Evolutionary conservation across 163 green algal species (phyloP), one percentile per base, ranked within the genome.

Genomic region (Scenedesmus sp.): DNA sequence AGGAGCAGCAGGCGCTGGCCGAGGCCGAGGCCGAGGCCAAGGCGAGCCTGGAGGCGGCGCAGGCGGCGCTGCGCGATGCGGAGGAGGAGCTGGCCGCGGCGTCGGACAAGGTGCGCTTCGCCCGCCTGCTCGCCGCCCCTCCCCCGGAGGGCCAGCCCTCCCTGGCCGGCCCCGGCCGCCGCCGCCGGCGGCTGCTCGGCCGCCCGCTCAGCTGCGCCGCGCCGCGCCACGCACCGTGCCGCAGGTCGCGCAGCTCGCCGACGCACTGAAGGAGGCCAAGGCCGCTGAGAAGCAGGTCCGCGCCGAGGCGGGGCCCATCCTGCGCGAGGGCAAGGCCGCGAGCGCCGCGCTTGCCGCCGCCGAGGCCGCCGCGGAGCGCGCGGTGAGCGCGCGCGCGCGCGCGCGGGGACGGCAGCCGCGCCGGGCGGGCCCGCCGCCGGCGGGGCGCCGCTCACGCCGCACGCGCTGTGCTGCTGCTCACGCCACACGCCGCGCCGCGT

Each of bases 331-430:
- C 15, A 63, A 64, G 48, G 56, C 75, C 11, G 72, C 73, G 26
- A 63, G 80, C 62, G 28, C 18, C 20, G 54, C 64, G 51, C 67
- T 88, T 56, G 73, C 45, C 0, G 74, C 72, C 1, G 77, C 77
- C 1, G 67, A 84, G 66, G 83, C 85, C 47, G 77, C 75, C 15
- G 85, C 81, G 36, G 83, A 85, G 28, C 86, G 84, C n/a, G 91
- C 91, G 36, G 82, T 93, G 60, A 53, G 74, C 39, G 6, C n/a
- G n/a, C n/a, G n/a, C n/a, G n/a, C n/a, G n/a, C n/a, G n/a, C n/a
- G n/a, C n/a, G n/a, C n/a, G n/a, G n/a, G n/a, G n/a, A n/a, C n/a
- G n/a, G n/a, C n/a, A n/a, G n/a, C n/a, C n/a, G n/a, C n/a, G n/a
- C n/a, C n/a, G n/a, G n/a, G n/a, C n/a, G n/a, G n/a, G n/a, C n/a